Percentiles rank a stretch among this genome's conserved stretches.
These are phyloP conservation scores for Globisporangium iwayamae DNA, from an alignment of 352 stramenopile genomes.

Conservation along the genomic window DNA sequence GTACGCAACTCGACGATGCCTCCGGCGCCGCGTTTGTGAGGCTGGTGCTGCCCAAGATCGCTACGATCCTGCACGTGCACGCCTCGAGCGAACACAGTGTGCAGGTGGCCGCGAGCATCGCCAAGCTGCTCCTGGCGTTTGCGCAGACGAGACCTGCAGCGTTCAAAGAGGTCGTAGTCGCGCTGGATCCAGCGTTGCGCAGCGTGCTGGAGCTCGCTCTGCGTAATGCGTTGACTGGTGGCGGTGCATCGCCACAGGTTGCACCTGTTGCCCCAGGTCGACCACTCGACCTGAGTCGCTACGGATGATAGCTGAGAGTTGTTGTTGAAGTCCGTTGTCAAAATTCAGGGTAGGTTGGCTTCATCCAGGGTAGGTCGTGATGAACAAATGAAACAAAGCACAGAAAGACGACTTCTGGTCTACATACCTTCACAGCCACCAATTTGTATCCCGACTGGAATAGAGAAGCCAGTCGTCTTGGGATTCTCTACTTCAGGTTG, in stretches of 20 bases:
- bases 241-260: not conserved
- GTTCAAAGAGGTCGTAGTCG: constrained; percentile 49
- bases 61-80: constrained; percentile 30
- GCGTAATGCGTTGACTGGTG: constrained; percentile 37
- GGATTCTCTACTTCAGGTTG: not conserved
- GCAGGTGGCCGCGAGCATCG: constrained; percentile 19
- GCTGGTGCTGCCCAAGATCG: constrained; percentile 56
- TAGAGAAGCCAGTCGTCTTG: no score
- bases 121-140: constrained; percentile 44
- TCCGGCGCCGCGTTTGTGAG: constrained; percentile 49
- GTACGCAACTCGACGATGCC: constrained; percentile 41
- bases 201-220: constrained; percentile 39
- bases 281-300: constrained; percentile 54
- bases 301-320: constrained; percentile 13
- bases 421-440: no score
- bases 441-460: no score
- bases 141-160: constrained; percentile 43
- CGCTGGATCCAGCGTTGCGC: constrained; percentile 35
- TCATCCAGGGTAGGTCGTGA: no score
- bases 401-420: no score
- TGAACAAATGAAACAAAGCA: no score
- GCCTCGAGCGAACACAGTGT: constrained; percentile 15
- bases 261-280: not conserved
- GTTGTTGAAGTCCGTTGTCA: not conserved
- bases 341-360: not conserved